These are phyloP conservation scores for Puccinia triticina DNA, from an alignment of 1,284 basidiomycete species.

Conservation along the genomic window DNA sequence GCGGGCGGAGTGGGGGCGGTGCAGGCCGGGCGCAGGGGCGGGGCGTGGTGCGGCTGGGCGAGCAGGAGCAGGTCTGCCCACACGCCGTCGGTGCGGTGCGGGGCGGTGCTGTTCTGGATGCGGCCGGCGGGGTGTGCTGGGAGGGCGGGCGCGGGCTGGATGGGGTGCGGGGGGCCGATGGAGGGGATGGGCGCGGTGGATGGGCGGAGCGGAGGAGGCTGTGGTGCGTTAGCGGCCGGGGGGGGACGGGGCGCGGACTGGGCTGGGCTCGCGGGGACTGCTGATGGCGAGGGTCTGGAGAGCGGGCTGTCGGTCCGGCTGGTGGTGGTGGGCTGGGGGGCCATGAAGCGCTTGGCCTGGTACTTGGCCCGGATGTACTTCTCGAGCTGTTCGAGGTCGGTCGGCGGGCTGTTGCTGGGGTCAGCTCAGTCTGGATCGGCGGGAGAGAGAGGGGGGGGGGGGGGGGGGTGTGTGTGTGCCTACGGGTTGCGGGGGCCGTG, in stretches of 20 bases:
- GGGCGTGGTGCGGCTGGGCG: not conserved
- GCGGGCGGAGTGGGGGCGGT: too few relatives aligned
- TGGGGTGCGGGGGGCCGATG: too few relatives aligned
- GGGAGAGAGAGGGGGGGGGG: not conserved
- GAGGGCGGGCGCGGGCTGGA: too few relatives aligned
- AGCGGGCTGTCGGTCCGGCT: not conserved
- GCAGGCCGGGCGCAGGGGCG: too few relatives aligned
- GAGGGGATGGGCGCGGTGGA: too few relatives aligned
- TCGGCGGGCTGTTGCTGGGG: conserved; percentile 58
- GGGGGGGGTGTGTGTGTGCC: conserved; percentile 6
- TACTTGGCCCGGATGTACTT: conserved; percentile 61
- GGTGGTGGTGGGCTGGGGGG: not conserved
- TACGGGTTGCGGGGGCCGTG: conserved; percentile 58
- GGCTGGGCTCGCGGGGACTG: not conserved
- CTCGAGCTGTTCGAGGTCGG: conserved; percentile 60
- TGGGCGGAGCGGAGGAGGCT: too few relatives aligned
- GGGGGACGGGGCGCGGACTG: not conserved
- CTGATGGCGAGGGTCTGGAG: not conserved
- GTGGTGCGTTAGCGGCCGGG: too few relatives aligned
- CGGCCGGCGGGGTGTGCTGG: not conserved
- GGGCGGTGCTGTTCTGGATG: not conserved
- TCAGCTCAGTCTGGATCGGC: not conserved
- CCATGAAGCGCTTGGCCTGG: conserved; percentile 54
- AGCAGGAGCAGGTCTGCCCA: conserved; percentile 42
- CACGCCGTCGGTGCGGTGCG: conserved; percentile 12